Conservation (phyloP, 306 rosid species). For the cucumber (Cucumis sativus) region Cucumber_9930_V3 NC_026656.2:8767501-8768000, state of each 20-base stretch:
- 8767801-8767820: background rate
- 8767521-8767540: too few species aligned
- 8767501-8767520: too few species aligned
- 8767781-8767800: background rate
- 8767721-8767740: background rate
- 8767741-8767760: too few species aligned
- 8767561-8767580: too few species aligned
- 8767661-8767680: background rate
- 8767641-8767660: background rate
- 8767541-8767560: too few species aligned
- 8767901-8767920: background rate
- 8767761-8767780: background rate
- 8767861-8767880: background rate
- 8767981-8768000: background rate
- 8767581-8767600: too few species aligned
- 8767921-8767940: background rate
- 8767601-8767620: too few species aligned
- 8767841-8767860: background rate
- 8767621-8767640: background rate
- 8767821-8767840: background rate
- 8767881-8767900: background rate
- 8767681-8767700: background rate
- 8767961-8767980: background rate
- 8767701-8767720: background rate
- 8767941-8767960: background rate